Evolutionary conservation across 2,329 filamentous ascomycete species (phyloP), one percentile per base, ranked within the genome.

Genomic region (Colletotrichum horii): DNA sequence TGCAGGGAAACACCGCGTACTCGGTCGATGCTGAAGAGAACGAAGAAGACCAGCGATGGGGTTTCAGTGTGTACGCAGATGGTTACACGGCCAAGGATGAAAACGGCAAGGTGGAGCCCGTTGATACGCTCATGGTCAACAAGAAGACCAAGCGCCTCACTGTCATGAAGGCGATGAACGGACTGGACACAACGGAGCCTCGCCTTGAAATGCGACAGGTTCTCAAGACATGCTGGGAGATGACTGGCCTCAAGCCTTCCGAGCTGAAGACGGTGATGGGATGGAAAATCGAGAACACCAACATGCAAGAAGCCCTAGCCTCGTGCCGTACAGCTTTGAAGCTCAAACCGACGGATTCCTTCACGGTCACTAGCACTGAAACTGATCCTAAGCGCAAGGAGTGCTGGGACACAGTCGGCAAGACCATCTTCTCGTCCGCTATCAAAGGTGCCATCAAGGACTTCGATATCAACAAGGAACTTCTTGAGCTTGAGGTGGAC

Each of bases 81-180:
- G 70, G 70, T 6, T 71, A 60, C 64, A 24, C 26, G 8, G 12
- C 15, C 15, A 8, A 8, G 28, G 15, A 71, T 6, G n/a, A 28
- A 4, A 7, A 26, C 1, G 48, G 62, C 32, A 32, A 34, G 2
- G 30, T 8, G 3, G 2, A 9, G 9, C n/a, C 70, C 1, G 19
- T 71, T 8, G 62, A 67, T 8, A 60, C n/a, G 3, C 4, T 71
- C 24, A 19, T 67, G 32, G 26, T 71, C 9, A 71, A 48, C 64
- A 36, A n/a, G n/a, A 2, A 14, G 2, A 4, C 34, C 9, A 68
- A 68, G 4, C 70, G 70, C 15, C 32, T 71, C 7, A 71, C 62
- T 4, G 52, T 71, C 15, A 8, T 68, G 8, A 43, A 22, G 64
- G 70, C 62, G 15, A 71, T 71, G 70, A 71, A 71, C 26, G 64